A percentile compares a stretch with the other conserved stretches of the same genome.
These are phyloP conservation scores for Babesia divergens DNA, from an alignment of 169 alveolate species.

Conservation along the genomic window DNA sequence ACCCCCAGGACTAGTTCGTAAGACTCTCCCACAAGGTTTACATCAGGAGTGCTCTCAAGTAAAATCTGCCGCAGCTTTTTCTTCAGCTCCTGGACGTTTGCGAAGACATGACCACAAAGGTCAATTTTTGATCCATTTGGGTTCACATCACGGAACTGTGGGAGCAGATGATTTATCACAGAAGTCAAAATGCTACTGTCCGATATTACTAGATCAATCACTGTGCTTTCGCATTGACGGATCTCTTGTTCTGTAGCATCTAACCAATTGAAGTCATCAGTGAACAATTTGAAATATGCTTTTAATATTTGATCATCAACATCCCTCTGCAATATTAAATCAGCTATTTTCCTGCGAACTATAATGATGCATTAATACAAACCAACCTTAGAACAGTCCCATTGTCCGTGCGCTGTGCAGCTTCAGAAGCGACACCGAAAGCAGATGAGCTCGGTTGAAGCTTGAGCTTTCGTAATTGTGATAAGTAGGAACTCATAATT, in stretches of 20 bases:
- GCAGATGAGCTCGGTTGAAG: neutral
- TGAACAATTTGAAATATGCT: slow-evolving; percentile 11
- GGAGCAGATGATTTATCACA: slow-evolving; percentile 11
- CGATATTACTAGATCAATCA: slow-evolving; percentile 37
- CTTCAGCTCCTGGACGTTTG: slow-evolving; percentile 24
- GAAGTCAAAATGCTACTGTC: slow-evolving; percentile 10
- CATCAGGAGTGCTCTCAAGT: slow-evolving; percentile 10
- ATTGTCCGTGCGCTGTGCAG: slow-evolving; percentile 5
- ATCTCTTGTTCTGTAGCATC: slow-evolving; percentile 20
- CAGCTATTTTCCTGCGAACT: slow-evolving; percentile 11
- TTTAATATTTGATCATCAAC: slow-evolving; percentile 9
- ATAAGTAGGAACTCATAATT: slow-evolving; percentile 14
- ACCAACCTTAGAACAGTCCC: slow-evolving; percentile 2
- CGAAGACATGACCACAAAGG: slow-evolving; percentile 20
- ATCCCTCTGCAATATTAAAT: neutral
- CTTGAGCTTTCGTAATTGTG: slow-evolving; percentile 24
- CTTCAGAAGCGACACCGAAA: neutral
- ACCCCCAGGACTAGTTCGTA: slow-evolving; percentile 39
- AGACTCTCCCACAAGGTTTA: slow-evolving; percentile 56
- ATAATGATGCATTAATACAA: neutral
- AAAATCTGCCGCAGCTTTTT: slow-evolving; percentile 43
- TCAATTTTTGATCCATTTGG: slow-evolving; percentile 36
- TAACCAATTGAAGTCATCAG: slow-evolving; percentile 40
- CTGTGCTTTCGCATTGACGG: slow-evolving; percentile 12
- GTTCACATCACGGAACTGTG: slow-evolving; percentile 14